Evolutionary conservation across 2,329 filamentous ascomycete species (phyloP), one percentile per base, ranked within the genome.

Genomic region (Volutella citrinella): DNA sequence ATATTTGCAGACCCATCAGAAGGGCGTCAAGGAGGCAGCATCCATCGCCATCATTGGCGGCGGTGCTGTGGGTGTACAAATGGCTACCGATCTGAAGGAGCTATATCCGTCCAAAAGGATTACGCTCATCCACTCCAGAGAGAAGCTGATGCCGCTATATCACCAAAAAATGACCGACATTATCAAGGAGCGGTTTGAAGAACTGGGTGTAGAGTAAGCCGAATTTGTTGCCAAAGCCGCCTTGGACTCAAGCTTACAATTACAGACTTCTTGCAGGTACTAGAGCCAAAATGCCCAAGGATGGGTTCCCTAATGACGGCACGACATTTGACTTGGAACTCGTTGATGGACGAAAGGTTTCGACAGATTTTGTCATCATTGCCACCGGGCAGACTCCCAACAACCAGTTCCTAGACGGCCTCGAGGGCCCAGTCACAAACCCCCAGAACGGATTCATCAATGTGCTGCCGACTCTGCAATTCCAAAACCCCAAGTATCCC

Each of bases 351-450:
- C 32, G 42, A 13, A 54, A 42, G 13, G 25, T 53, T 17, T 15
- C 34, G 3, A 34, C 50, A 14, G 43, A 54, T 3, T 38, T 53
- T 5, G 40, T 54, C 19, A 51, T 53, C 7, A 40, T 44, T 0
- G 50, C 50, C 12, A 53, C 50, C 0, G 50, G 50, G 3, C 50
- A 53, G 21, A 47, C 45, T 1, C 50, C 50, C 3, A 53, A 53
- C n/a, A 53, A 50, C 19, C 48, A 54, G 11, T 54, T 53, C 14
- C 26, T 53, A 1, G 22, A 45, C 3, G 28, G 26, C 7, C 25
- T 53, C 1, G 13, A 43, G 11, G 34, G 40, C 0, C 39, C 46
- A 0, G 35, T 53, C 1, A 13, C 43, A 5, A 53, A 52, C n/a
- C 32, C 36, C 1, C 15, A 32, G 12, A 53, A 53, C 4, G 50